These are phyloP conservation scores for Cladochytrium tenue DNA, from an alignment of 371 early-diverging fungal species.

Conservation along the genomic window DNA sequence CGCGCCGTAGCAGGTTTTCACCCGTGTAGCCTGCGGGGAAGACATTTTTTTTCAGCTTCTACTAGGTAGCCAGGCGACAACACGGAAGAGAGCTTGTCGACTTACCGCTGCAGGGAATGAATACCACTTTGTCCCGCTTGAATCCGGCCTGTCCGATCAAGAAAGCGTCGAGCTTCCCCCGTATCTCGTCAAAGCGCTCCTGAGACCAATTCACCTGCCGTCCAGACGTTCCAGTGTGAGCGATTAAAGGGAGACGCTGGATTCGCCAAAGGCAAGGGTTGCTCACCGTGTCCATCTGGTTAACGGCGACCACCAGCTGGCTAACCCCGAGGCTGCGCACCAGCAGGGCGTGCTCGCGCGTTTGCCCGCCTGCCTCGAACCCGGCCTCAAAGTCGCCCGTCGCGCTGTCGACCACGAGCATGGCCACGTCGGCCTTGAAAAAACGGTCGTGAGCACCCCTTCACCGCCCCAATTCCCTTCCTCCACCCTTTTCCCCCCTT, in stretches of 20 bases:
- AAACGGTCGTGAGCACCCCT: no score
- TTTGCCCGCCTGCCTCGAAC: conserved; percentile 95
- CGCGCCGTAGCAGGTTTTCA: conserved; percentile 68
- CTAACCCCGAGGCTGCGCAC: conserved; percentile 85
- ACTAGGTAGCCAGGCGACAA: no score
- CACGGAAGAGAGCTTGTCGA: no score
- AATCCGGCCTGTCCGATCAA: conserved; percentile 71
- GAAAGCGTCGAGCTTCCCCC: conserved; percentile 64
- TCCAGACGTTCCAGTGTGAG: background rate
- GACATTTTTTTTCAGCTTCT: no score
- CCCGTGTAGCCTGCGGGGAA: conserved; percentile 61
- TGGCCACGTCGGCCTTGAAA: conserved; percentile 83
- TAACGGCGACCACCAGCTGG: conserved; percentile 87
- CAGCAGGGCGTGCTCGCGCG: conserved; percentile 93
- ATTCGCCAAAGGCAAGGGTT: background rate
- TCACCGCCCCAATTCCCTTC: no score
- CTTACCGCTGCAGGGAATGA: conserved; percentile 83
- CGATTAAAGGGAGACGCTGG: background rate
- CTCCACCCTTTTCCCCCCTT: no score
- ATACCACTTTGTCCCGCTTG: conserved; percentile 65
- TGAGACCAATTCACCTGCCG: conserved; percentile 72
- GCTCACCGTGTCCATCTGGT: conserved; percentile 83
- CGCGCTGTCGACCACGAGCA: conserved; percentile 92
- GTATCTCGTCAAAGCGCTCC: conserved; percentile 74
- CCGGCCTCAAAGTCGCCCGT: conserved; percentile 97